Evolutionary conservation across 163 green algal species (phyloP).

Genomic region (Scenedesmus sp.): DNA sequence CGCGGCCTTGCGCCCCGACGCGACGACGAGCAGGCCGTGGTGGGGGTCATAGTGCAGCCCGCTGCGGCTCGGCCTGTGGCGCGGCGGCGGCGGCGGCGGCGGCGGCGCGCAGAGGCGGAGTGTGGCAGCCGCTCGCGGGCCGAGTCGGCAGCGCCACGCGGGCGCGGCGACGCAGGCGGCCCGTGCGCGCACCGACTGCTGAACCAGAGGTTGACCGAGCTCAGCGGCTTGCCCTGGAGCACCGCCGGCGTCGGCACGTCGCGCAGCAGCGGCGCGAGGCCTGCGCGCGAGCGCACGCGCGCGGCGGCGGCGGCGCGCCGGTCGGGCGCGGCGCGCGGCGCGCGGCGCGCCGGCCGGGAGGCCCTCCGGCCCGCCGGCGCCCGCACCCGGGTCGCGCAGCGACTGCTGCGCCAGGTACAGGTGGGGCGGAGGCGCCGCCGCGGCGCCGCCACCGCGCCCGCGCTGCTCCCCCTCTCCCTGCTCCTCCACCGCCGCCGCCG

Average conservation of each 20-base stretch:
- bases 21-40: constrained; percentile 77
- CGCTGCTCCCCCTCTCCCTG: not conserved
- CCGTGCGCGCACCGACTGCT: constrained; percentile 40
- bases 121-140: not conserved
- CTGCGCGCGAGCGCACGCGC: too few relatives aligned
- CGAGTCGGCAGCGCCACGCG: not conserved
- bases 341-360: too few relatives aligned
- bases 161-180: not conserved
- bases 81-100: not conserved
- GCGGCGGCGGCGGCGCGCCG: too few relatives aligned
- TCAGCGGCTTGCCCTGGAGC: constrained; percentile 33
- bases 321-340: too few relatives aligned
- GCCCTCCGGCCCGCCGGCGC: too few relatives aligned
- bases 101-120: not conserved
- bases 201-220: constrained; percentile 66
- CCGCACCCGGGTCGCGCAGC: constrained; percentile 30
- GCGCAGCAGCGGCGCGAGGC: constrained; percentile 39
- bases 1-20: constrained; percentile 68
- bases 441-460: not conserved
- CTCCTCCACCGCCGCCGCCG: not conserved
- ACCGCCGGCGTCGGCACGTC: constrained; percentile 50
- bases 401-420: constrained; percentile 69
- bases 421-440: not conserved
- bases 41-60: constrained; percentile 82
- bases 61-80: constrained; percentile 40